Conservation (phyloP, 2,329 filamentous ascomycete species). For the Epichloe coenophiala region DNA sequence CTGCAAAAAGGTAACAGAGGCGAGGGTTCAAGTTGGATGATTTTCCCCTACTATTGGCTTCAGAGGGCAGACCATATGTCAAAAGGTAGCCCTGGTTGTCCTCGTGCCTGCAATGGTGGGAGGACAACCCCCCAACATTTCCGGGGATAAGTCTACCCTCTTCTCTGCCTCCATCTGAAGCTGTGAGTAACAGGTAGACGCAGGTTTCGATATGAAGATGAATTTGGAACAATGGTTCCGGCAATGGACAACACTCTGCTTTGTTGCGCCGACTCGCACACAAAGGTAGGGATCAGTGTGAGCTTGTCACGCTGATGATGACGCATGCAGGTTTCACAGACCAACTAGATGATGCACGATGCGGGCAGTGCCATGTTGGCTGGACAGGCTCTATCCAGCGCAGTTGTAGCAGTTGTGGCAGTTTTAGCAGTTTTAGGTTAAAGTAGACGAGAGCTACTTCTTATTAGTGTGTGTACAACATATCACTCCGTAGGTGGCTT, state of each 20-base stretch:
- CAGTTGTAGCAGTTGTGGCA: too few species aligned
- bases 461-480: too few species aligned
- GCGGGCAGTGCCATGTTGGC: background rate
- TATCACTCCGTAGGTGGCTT: too few species aligned
- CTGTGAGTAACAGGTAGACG: conserved; percentile 1
- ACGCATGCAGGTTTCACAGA: background rate
- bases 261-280: background rate
- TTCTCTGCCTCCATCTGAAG: background rate
- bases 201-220: background rate
- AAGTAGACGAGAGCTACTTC: too few species aligned
- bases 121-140: conserved; percentile 29
- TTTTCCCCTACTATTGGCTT: conserved; percentile 7
- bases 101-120: conserved; percentile 36
- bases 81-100: conserved; percentile 34
- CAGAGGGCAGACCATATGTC: conserved; percentile 23
- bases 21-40: background rate
- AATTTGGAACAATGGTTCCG: background rate
- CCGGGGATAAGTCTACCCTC: conserved; percentile 36
- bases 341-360: too few species aligned
- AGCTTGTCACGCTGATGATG: background rate
- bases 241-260: background rate
- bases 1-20: background rate
- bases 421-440: too few species aligned
- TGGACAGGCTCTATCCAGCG: too few species aligned
- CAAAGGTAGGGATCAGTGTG: background rate